Base-by-base conservation (phyloP, 257 asterid species). In the Cynanchum wilfordii region DNA sequence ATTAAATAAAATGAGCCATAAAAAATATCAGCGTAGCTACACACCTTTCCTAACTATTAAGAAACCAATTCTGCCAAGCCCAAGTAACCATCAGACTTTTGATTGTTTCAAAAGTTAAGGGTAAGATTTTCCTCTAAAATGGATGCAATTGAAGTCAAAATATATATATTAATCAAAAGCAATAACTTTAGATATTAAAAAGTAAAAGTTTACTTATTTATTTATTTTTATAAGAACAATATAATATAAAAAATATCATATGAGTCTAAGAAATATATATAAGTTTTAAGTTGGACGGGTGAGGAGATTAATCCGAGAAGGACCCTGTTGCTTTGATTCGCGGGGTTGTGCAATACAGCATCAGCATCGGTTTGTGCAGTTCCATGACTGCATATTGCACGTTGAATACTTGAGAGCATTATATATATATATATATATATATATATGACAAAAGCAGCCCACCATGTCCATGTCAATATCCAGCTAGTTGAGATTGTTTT, bases 301-400 rank as follows among this genome's bases (percentile, higher is more conserved):
- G 12, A 12, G 52, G 17, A 47, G 19, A 11, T 13, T 10, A 8
- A 58, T 24, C 64, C 24, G 38, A 59, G 65, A 27, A 4, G 5
- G 33, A 12, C 10, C 5, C n/a, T 27, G 66, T 38, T 27, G 42
- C 66, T 59, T 59, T 59, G 30, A 27, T 59, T 59, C 40, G n/a
- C 0, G 40, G 4, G 1, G 42, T 27, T 1, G 29, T 59, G 66
- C 42, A 20, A 10, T 59, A 59, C 42, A 27, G 66, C 66, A 59
- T 59, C 66, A 59, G 66, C 66, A 59, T 59, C 40, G 29, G n/a
- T 59, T 59, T 59, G 30, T 59, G 66, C 38, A 11, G n/a, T 25
- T 59, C n/a, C 15, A 59, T 25, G 29, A 25, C 38, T 27, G 42
- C n/a, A 59, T 59, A 2, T 17, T 36, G 66, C 5, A 25, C 66